These are phyloP conservation scores for Flaveria sonorensis DNA, from an alignment of 129 eudicot species.

Conservation along the genomic window DNA sequence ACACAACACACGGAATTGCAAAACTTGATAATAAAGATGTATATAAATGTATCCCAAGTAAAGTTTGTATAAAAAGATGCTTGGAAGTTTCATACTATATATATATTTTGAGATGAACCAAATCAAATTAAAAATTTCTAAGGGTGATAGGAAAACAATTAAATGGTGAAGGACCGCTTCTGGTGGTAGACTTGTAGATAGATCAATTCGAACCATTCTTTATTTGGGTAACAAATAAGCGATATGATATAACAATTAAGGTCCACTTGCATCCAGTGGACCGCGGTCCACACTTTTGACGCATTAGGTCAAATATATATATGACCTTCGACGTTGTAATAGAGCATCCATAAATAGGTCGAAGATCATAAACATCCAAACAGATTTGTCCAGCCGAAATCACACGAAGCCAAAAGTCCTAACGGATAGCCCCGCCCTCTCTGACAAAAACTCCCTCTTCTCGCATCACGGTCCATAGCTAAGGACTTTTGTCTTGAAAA, in stretches of 20 bases:
- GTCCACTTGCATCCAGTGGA: neutral
- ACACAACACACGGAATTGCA: neutral
- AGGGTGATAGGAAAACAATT: neutral
- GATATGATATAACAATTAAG: neutral
- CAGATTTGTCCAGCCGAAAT: too few species aligned
- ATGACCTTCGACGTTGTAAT: too few species aligned
- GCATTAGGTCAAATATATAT: neutral
- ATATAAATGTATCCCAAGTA: neutral
- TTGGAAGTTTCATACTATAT: neutral
- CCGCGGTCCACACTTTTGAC: conserved; percentile 13
- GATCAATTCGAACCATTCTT: conserved; percentile 2
- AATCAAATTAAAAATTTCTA: neutral
- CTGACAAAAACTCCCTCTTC: too few species aligned
- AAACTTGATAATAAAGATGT: neutral
- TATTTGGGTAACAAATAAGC: neutral
- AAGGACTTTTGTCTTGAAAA: too few species aligned
- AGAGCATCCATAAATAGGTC: too few species aligned
- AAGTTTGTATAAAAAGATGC: neutral
- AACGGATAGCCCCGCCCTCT: too few species aligned
- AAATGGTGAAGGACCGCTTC: neutral
- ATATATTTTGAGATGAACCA: neutral
- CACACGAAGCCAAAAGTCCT: too few species aligned
- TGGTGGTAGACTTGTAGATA: neutral
- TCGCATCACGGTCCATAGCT: too few species aligned
- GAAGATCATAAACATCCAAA: too few species aligned